Conservation (phyloP, 1,284 basidiomycete genomes). For the Volvariella surrecta region DNA sequence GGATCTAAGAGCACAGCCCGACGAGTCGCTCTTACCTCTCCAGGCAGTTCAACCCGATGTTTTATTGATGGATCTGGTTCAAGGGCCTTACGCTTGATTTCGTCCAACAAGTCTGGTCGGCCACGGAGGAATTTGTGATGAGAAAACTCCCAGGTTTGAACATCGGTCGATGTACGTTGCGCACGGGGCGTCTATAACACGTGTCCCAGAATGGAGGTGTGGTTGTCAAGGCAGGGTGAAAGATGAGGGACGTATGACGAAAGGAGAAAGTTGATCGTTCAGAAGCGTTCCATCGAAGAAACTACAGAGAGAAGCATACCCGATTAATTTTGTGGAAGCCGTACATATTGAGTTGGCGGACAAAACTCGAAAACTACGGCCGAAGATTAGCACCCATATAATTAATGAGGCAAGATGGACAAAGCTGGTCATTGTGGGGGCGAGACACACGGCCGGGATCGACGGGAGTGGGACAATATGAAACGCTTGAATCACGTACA, state of each 20-base stretch:
- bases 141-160: constrained; percentile 85
- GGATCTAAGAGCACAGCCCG: not conserved
- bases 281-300: not conserved
- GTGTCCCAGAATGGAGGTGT: constrained; percentile 1
- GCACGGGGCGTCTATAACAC: constrained; percentile 66
- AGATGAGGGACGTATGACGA: constrained; percentile 1
- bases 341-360: constrained; percentile 88
- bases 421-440: constrained; percentile 6
- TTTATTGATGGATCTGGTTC: constrained; percentile 64
- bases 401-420: constrained; percentile 6
- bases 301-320: constrained; percentile 24
- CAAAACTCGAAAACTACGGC: constrained; percentile 77
- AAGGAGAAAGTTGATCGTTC: not conserved
- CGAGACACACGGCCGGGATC: not conserved
- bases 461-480: not conserved
- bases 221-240: not conserved
- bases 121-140: constrained; percentile 81
- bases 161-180: constrained; percentile 69
- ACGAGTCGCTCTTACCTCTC: constrained; percentile 47
- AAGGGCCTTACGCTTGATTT: constrained; percentile 79
- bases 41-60: constrained; percentile 67
- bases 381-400: not conserved
- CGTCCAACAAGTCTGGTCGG: constrained; percentile 75
- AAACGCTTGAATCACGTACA: constrained; percentile 30
- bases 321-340: constrained; percentile 82